Percentiles rank a stretch among this genome's conserved stretches.
These are phyloP conservation scores for Saksenaea vasiformis DNA, from an alignment of 371 early-diverging fungal species.

Conservation along the genomic window DNA sequence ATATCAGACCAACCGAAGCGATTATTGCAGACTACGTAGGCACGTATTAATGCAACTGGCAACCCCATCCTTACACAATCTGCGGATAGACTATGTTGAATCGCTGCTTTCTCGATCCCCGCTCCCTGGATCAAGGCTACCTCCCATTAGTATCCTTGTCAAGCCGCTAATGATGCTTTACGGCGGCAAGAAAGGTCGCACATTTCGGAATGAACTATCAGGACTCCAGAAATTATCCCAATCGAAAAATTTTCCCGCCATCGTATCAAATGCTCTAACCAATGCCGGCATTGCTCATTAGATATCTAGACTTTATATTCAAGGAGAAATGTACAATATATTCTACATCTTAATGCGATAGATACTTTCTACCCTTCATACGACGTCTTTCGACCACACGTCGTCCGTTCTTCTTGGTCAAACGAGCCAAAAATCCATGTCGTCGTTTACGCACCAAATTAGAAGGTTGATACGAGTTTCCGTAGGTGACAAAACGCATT, in stretches of 20 bases:
- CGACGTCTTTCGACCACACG: conserved; percentile 74
- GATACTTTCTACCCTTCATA: conserved; percentile 83
- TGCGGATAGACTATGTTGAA: conserved; percentile 27
- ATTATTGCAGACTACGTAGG: conserved; percentile 48
- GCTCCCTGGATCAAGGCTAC: conserved; percentile 19
- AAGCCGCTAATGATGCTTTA: conserved; percentile 40
- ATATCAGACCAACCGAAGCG: conserved; percentile 32
- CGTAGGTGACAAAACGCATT: conserved; percentile 77
- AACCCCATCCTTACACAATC: neutral
- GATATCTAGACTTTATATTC: neutral
- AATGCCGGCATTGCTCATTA: conserved; percentile 11
- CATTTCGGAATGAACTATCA: conserved; percentile 31
- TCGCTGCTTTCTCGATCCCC: conserved; percentile 14
- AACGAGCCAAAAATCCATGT: conserved; percentile 87
- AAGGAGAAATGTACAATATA: neutral
- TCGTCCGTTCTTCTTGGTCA: conserved; percentile 80
- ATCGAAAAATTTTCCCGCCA: conserved; percentile 10
- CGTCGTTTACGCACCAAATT: conserved; percentile 88
- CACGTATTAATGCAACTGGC: conserved; percentile 6
- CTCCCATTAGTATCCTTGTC: conserved; percentile 35
- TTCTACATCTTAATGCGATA: conserved; percentile 67
- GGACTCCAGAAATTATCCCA: conserved; percentile 7
- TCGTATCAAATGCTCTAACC: conserved; percentile 20
- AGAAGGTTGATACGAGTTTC: conserved; percentile 93
- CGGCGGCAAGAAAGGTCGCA: conserved; percentile 30